Evolutionary conservation across 495 filamentous ascomycete species (phyloP).

Genomic region (Neurospora africana): DNA sequence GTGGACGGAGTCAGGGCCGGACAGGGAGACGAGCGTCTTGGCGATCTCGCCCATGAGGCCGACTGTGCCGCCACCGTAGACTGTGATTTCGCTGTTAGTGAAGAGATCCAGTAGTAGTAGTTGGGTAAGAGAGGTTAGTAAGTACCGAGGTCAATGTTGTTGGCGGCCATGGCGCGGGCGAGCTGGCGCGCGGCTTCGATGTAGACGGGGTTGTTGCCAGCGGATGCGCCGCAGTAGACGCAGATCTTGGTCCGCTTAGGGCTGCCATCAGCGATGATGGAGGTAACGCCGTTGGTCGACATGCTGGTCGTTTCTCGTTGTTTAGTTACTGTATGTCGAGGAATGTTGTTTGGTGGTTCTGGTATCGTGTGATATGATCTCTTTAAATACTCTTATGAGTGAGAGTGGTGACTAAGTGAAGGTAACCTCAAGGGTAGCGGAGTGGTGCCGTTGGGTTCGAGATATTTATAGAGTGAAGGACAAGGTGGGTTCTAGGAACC

Average conservation of each 20-base stretch:
- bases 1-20: slow-evolving; percentile 74
- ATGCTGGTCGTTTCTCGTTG: slow-evolving; percentile 15
- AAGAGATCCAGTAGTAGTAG: not conserved
- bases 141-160: slow-evolving; percentile 57
- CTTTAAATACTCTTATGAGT: not conserved
- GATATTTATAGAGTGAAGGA: not conserved
- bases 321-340: not conserved
- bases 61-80: slow-evolving; percentile 90
- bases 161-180: slow-evolving; percentile 57
- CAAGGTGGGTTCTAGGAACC: not conserved
- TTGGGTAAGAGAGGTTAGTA: not conserved
- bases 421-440: not conserved
- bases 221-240: slow-evolving; percentile 72
- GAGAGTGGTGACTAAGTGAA: not conserved
- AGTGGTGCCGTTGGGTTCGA: not conserved
- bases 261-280: slow-evolving; percentile 17
- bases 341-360: not conserved
- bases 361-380: not conserved
- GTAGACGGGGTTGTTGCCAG: slow-evolving; percentile 59
- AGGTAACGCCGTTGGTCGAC: slow-evolving; percentile 32
- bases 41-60: slow-evolving; percentile 94
- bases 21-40: slow-evolving; percentile 72
- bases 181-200: slow-evolving; percentile 69
- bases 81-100: slow-evolving; percentile 20
- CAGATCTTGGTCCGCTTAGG: slow-evolving; percentile 47